Evolutionary conservation across 768 basidiomycete species (phyloP).

Genomic region (Russula brevipes): DNA sequence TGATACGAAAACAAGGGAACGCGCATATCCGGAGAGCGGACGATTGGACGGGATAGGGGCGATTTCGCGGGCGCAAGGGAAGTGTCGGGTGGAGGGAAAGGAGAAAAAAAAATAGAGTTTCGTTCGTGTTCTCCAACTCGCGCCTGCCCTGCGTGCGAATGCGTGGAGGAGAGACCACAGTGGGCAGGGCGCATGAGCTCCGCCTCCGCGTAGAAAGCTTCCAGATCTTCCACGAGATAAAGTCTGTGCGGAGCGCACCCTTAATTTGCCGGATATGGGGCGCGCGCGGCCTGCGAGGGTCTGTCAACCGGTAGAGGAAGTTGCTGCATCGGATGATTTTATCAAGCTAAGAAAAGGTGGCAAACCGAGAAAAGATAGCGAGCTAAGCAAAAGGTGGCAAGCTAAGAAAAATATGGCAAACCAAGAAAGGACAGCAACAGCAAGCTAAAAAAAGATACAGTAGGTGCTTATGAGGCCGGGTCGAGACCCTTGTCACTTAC

Average conservation of each 20-base stretch:
- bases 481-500: slow-evolving; percentile 3
- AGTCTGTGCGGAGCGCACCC: slow-evolving; percentile 13
- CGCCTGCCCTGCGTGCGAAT: background rate
- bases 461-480: background rate
- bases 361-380: background rate
- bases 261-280: slow-evolving; percentile 7
- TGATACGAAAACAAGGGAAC: background rate
- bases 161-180: background rate
- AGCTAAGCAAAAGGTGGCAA: too few species aligned
- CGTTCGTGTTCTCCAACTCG: background rate
- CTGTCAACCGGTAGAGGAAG: slow-evolving; percentile 1
- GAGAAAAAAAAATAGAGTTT: slow-evolving; percentile 3
- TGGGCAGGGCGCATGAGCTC: background rate
- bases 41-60: slow-evolving; percentile 1
- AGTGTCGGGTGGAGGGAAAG: background rate
- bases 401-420: too few species aligned
- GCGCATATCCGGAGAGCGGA: background rate
- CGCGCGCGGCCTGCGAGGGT: slow-evolving; percentile 11
- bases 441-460: too few species aligned
- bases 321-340: background rate
- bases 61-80: slow-evolving; percentile 1
- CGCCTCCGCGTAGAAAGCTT: slow-evolving; percentile 11
- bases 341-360: background rate
- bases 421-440: background rate
- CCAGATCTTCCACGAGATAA: slow-evolving; percentile 25